Evolutionary conservation across 1,139 yeast genomes (phyloP), one percentile per base, ranked within the genome.

Genomic region (Petasospora fabianii): DNA sequence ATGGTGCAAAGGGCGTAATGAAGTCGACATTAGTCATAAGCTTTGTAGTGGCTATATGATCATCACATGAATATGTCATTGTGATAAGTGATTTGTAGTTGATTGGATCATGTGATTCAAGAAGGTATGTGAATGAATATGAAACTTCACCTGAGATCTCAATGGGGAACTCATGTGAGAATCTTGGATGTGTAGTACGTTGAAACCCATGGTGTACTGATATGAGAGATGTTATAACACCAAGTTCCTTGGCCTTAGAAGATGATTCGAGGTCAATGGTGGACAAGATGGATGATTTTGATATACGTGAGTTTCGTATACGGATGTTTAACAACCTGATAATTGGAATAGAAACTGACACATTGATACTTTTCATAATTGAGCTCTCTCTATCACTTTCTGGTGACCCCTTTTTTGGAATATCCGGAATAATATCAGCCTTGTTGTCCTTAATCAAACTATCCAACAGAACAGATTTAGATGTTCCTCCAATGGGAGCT

Each of bases 11-110:
- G 2, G 37, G 40, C 6, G 73, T 20, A 9, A 39, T 34, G 50
- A 80, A 77, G 48, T 80, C 87, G 27, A 81, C 64, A 34, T 66
- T 66, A 1, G 90, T 84, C 3, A 74, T 64, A 81, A 88, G 79
- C 35, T 65, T 65, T 0, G 86, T 80, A 11, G 63, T 58, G n/a
- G 81, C 69, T 7, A 53, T 43, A 22, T 56, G 54, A 0, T 42
- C n/a, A 5, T 61, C 66, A 21, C 65, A 55, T 30, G 46, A 34
- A 27, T 50, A 54, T n/a, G 44, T 46, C 16, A 56, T 42, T 17
- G 51, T 58, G 20, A 53, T 48, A 12, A 54, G 30, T 1, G 54
- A 44, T 16, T 48, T 40, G 35, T 32, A 48, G 24, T 45, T 50
- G n/a, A 49, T 20, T 3, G 34, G 27, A 16, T 44, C 51, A 26